Percentiles rank a stretch among this genome's conserved stretches.
phyloP scores from a whole-genome alignment of 2,329 filamentous ascomycete species.

The Pezicula neosporulosa region DNA sequence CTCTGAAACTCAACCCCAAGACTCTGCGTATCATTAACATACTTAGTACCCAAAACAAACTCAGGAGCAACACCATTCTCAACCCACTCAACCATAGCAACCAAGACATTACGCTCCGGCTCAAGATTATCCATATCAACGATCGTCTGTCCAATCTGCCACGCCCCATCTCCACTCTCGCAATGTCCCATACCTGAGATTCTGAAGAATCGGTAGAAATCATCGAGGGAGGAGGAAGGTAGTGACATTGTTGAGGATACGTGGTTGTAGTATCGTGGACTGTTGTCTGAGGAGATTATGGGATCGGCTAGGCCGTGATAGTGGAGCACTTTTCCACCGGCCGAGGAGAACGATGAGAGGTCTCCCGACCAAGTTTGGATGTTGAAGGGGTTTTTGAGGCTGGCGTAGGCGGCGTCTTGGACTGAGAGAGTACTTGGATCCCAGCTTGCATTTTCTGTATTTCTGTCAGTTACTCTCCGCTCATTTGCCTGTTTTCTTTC shows the following conservation, averaged over 20 bases:
- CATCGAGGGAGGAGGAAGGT: constrained; percentile 30
- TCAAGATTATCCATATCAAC: constrained; percentile 24
- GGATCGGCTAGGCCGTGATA: constrained; percentile 12
- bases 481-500: too few relatives aligned
- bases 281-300: constrained; percentile 40
- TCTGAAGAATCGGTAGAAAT: constrained; percentile 46
- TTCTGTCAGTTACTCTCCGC: neutral
- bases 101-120: constrained; percentile 40
- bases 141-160: constrained; percentile 23
- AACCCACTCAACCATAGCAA: constrained; percentile 45
- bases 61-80: constrained; percentile 25
- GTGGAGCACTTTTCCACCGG: constrained; percentile 8
- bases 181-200: constrained; percentile 50
- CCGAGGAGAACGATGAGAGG: constrained; percentile 9
- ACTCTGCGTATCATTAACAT: neutral
- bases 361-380: constrained; percentile 2
- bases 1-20: too few relatives aligned
- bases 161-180: constrained; percentile 42
- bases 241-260: constrained; percentile 34
- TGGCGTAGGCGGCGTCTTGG: neutral
- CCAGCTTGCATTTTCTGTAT: constrained; percentile 3
- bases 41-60: neutral
- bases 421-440: neutral
- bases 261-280: constrained; percentile 39
- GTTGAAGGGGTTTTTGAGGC: neutral